Evolutionary conservation across 2,329 filamentous ascomycete genomes (phyloP), one percentile per base, ranked within the genome.

Genomic region (Venturiaceae sp.): DNA sequence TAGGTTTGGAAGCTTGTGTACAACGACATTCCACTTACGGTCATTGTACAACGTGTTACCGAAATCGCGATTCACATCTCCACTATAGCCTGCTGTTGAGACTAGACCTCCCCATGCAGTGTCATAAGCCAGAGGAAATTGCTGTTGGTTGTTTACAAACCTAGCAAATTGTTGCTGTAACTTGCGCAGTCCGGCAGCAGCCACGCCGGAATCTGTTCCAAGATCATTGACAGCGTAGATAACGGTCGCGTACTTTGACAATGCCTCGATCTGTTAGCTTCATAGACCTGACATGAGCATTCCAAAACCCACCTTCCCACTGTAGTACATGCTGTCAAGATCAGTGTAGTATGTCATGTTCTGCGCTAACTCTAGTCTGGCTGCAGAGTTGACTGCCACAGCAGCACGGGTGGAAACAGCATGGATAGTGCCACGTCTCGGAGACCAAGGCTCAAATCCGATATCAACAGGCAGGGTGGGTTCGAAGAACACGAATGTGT

Each of bases 261-360:
- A 63, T 0, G 69, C 68, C 59, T 60, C n/a, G 11, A 26, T 5
- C 5, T 53, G 14, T 33, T 34, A 50, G 23, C 6, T 11, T n/a
- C 26, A n/a, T 19, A 9, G 9, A 9, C 13, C 13, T 50, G 46
- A 9, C n/a, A 1, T 54, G 4, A 54, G 13, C 14, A 37, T 5
- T 30, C 14, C 14, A n/a, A 8, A 50, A 30, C 5, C 16, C 41
- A 60, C 58, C 62, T 78, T 97, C 64, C 94, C 94, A 64, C 88
- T 88, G 71, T 86, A 96, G 72, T 97, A 97, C 83, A 95, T 91
- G 41, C 90, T 95, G 68, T 92, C 82, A 34, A 89, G 76, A 62
- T 94, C 44, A 5, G 84, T 83, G 66, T 94, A 86, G 0, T 75
- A 74, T n/a, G 77, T 71, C 71, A 96, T 89, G 68, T 91, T 80